Conservation (phyloP, 2,329 filamentous ascomycete genomes). For the Aureobasidium sp. region DNA sequence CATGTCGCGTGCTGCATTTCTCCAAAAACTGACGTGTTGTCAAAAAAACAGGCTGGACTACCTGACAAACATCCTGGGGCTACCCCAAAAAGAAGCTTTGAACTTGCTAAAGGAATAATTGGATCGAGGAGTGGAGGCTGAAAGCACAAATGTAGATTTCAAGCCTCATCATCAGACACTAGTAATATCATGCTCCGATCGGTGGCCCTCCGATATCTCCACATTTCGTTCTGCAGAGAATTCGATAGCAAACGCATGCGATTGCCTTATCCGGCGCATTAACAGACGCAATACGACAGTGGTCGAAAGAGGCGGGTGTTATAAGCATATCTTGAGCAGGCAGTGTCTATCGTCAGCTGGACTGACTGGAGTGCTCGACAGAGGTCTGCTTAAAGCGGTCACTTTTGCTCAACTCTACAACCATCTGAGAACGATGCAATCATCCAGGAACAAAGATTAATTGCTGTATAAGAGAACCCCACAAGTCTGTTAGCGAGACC, state of each 20-base stretch:
- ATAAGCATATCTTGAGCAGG: neutral
- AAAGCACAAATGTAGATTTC: neutral
- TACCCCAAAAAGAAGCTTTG: conserved; percentile 44
- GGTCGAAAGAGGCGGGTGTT: no score
- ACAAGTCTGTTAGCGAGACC: neutral
- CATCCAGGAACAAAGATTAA: no score
- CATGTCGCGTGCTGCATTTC: neutral
- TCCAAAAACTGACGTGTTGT: neutral
- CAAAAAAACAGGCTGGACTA: conserved; percentile 49
- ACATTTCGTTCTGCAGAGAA: neutral
- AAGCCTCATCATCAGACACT: conserved; percentile 7
- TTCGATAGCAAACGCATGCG: neutral
- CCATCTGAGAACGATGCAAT: neutral
- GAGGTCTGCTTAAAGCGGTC: neutral
- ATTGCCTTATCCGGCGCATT: neutral
- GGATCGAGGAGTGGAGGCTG: neutral
- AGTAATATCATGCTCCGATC: neutral
- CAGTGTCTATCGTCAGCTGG: neutral
- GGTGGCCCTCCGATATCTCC: neutral
- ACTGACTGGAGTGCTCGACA: neutral
- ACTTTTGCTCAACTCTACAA: neutral
- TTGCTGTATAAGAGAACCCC: neutral
- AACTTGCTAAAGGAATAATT: conserved; percentile 6
- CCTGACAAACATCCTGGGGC: conserved; percentile 54
- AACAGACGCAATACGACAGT: neutral